Percentiles rank a stretch among this genome's conserved stretches.
Evolutionary conservation across 1,284 basidiomycete species (phyloP).

Genomic region (Chondrostereum purpureum): DNA sequence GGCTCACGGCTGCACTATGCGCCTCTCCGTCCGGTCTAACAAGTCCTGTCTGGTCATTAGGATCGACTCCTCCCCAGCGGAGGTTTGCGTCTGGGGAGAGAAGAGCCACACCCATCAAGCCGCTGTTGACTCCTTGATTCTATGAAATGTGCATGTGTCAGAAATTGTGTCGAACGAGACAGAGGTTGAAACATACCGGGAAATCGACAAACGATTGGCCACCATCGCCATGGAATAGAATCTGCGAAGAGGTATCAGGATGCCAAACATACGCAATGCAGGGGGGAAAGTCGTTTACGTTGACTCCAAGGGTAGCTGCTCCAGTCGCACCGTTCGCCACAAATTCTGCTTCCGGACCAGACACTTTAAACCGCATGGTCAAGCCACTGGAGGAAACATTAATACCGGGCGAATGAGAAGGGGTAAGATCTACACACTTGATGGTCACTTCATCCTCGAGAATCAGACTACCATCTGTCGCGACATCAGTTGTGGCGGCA

Average conservation of each 20-base stretch:
- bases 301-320: slow-evolving; percentile 15
- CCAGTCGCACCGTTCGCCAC: slow-evolving; percentile 11
- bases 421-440: slow-evolving; percentile 15
- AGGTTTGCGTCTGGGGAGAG: slow-evolving; percentile 18
- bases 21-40: slow-evolving; percentile 17
- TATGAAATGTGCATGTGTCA: slow-evolving; percentile 7
- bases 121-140: slow-evolving; percentile 22
- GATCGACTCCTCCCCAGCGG: slow-evolving; percentile 20
- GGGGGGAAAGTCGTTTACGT: no score
- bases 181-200: slow-evolving; percentile 14
- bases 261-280: no score
- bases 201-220: slow-evolving; percentile 23
- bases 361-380: slow-evolving; percentile 21
- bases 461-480: slow-evolving; percentile 21
- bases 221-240: slow-evolving; percentile 22
- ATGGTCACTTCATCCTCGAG: slow-evolving; percentile 19
- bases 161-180: not conserved
- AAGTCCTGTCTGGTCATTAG: slow-evolving; percentile 10
- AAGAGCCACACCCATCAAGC: slow-evolving; percentile 21
- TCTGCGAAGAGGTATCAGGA: not conserved
- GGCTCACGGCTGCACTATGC: slow-evolving; percentile 20
- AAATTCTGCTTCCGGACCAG: slow-evolving; percentile 18
- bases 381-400: slow-evolving; percentile 14
- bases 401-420: not conserved
- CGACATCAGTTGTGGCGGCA: no score